Base-by-base conservation (phyloP, 2,329 filamentous ascomycete genomes). In the Teratosphaeria viscida region DNA sequence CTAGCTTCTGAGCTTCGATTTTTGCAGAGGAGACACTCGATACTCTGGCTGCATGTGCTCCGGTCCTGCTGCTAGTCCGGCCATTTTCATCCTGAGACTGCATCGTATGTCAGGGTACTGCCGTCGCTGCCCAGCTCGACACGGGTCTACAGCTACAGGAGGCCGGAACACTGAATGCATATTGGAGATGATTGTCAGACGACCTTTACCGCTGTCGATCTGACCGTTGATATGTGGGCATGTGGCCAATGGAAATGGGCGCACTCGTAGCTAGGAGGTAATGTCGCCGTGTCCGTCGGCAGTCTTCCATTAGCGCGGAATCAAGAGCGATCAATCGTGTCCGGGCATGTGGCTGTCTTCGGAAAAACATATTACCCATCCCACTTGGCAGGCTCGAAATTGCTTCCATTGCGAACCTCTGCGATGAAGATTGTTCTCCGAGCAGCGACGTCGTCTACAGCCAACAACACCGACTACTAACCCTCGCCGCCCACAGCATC, bases 361-460 rank as follows among this genome's bases (percentile, higher is more conserved):
- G 27, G 27, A 4, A 11, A 5, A n/a, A 32, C 23, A 54, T 10
- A 54, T 54, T 14, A 14, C 19, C 34, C 34, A 8, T 32, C 27
- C 53, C 53, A 32, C 27, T 19, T 26, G 23, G 23, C 27, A 11
- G 27, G n/a, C 12, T 43, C 16, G 37, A 14, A 43, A 43, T 43
- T n/a, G 37, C 35, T 39, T 39, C 35, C 23, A 32, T 32, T 32
- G 29, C 29, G 29, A 43, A 43, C 7, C 34, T n/a, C 27, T 12
- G 53, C 34, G 53, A 5, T 32, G 53, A 54, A 26, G 54, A 54
- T 55, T 60, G 19, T 60, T 56, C 27, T 32, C 5, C 23, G 52
- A 58, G 49, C 39, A 60, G 58, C 58, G 58, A 62, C 60, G 60
- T 34, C 60, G 58, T 60, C 60, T 58, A 60, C 60, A 23, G 34